A percentile compares a stretch with the other conserved stretches of the same genome.
Evolutionary conservation across 192 early-diverging fungal species (phyloP).

Genomic region (Bifiguratus adelaidae): DNA sequence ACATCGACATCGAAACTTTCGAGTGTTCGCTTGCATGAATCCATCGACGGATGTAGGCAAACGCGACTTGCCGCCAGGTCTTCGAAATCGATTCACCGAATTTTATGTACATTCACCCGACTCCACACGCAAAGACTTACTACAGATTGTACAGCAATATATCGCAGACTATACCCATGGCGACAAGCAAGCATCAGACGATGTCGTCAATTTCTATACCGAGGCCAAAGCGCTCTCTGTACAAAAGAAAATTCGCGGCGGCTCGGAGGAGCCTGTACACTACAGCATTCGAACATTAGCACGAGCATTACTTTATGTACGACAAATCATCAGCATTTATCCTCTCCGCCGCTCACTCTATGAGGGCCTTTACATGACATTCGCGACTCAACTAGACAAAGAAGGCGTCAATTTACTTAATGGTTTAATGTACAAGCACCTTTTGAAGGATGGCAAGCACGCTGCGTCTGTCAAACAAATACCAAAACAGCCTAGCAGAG

Average conservation of each 20-base stretch:
- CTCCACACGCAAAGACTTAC: conserved; percentile 63
- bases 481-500: conserved; percentile 33
- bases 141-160: conserved; percentile 72
- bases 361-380: conserved; percentile 95
- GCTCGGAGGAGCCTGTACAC: conserved; percentile 78
- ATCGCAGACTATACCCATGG: conserved; percentile 46
- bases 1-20: conserved; percentile 81
- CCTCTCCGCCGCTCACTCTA: conserved; percentile 75
- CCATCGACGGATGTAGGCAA: conserved; percentile 98
- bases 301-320: conserved; percentile 73
- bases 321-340: conserved; percentile 60
- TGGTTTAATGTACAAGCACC: conserved; percentile 39
- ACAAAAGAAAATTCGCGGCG: conserved; percentile 74
- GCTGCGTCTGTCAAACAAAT: conserved; percentile 39
- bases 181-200: conserved; percentile 41
- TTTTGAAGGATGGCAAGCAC: conserved; percentile 49
- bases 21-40: conserved; percentile 99
- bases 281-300: conserved; percentile 90
- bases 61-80: conserved; percentile 83
- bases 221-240: conserved; percentile 56
- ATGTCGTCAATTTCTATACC: conserved; percentile 80
- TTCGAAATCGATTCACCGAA: conserved; percentile 90
- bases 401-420: conserved; percentile 48
- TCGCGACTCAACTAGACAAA: conserved; percentile 76
- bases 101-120: conserved; percentile 93